phyloP scores from a whole-genome alignment of 2,329 filamentous ascomycete genomes.

The Pseudocercospora eumusae region DNA sequence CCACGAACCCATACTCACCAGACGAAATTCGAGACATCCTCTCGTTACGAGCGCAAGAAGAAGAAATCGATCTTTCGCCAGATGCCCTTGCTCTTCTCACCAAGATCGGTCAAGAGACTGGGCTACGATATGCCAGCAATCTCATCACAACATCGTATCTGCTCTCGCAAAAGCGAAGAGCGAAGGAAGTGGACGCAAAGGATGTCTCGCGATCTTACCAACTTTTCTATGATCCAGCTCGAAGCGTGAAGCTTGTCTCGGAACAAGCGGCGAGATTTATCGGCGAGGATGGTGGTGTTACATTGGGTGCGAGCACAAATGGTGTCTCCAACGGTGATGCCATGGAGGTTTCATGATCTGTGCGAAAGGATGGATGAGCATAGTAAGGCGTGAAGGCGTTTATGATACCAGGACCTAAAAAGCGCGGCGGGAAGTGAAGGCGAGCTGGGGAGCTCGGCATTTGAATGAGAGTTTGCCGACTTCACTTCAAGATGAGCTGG shows the following conservation, averaged over 20 bases:
- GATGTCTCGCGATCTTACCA: conserved; percentile 93
- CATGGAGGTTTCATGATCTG: conserved; percentile 65
- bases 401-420: neutral
- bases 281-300: conserved; percentile 78
- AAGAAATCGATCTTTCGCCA: conserved; percentile 87
- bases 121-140: conserved; percentile 94
- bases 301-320: conserved; percentile 58
- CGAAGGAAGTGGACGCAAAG: conserved; percentile 77
- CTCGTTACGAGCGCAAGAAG: conserved; percentile 87
- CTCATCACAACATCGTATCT: conserved; percentile 93
- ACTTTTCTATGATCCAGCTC: conserved; percentile 85
- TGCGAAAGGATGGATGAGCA: conserved; percentile 11
- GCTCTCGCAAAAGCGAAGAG: conserved; percentile 79
- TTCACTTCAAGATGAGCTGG: conserved; percentile 11
- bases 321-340: conserved; percentile 42
- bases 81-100: conserved; percentile 91
- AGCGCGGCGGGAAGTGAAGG: conserved; percentile 7
- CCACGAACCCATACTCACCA: conserved; percentile 77
- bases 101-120: conserved; percentile 91
- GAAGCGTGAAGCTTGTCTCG: conserved; percentile 86
- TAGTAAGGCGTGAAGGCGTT: conserved; percentile 26
- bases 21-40: conserved; percentile 93
- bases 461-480: conserved; percentile 14
- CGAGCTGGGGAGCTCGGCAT: conserved; percentile 12
- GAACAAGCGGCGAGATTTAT: conserved; percentile 93